phyloP scores from a whole-genome alignment of 371 early-diverging fungal species.

The Zychaea mexicana region DNA sequence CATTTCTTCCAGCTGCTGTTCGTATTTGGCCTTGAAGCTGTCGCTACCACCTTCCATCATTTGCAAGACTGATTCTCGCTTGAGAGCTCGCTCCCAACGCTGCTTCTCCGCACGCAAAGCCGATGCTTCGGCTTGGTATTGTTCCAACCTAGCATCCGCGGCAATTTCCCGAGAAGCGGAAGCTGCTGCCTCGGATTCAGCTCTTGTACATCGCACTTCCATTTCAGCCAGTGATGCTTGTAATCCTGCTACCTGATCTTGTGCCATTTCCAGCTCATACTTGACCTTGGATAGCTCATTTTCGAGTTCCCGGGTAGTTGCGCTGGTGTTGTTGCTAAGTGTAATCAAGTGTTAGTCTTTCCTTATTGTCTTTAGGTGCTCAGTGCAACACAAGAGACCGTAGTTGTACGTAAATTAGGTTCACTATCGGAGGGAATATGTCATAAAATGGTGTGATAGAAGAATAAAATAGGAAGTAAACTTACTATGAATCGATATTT shows the following conservation, averaged over 20 bases:
- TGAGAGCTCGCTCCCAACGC: conserved; percentile 31
- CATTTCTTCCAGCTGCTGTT: conserved; percentile 48
- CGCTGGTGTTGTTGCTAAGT: not conserved
- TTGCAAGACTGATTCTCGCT: conserved; percentile 34
- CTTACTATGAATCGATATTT: conserved; percentile 5
- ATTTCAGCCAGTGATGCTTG: conserved; percentile 27
- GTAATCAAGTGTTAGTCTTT: not conserved
- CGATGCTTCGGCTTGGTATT: conserved; percentile 33
- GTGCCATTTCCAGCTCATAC: conserved; percentile 13
- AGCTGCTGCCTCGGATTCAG: conserved; percentile 27
- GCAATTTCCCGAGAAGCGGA: conserved; percentile 20
- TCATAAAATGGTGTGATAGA: no score
- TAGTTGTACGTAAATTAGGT: no score
- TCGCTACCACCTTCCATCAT: conserved; percentile 30
- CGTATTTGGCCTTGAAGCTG: conserved; percentile 28
- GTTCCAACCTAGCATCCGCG: conserved; percentile 25
- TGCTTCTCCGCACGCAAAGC: conserved; percentile 33
- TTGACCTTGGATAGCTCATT: not conserved
- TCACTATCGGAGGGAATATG: no score
- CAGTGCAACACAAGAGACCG: no score
- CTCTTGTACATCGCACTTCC: conserved; percentile 29
- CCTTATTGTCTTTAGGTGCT: not conserved
- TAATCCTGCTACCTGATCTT: conserved; percentile 21
- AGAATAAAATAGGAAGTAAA: not conserved
- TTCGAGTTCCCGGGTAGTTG: not conserved